phyloP scores from a whole-genome alignment of 129 eudicot genomes.

The Centaurea solstitialis region DNA sequence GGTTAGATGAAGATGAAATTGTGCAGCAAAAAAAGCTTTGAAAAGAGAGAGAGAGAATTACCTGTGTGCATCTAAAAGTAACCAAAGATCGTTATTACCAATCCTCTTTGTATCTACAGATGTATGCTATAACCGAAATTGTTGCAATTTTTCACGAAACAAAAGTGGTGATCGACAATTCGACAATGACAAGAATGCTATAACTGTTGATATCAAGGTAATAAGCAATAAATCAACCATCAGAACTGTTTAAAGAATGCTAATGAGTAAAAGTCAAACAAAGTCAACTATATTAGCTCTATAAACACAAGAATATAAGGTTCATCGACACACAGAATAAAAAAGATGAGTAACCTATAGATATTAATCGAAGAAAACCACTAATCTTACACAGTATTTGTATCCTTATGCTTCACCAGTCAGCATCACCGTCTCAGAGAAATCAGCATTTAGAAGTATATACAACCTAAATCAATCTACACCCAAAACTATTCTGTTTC shows the following conservation, averaged over 20 bases:
- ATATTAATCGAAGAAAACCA: slow-evolving; percentile 1
- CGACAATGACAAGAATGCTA: background rate
- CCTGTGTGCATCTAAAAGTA: background rate
- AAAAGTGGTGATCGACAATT: background rate
- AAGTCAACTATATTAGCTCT: background rate
- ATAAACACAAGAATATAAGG: background rate
- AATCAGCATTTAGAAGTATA: slow-evolving; percentile 16
- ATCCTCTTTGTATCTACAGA: slow-evolving; percentile 8
- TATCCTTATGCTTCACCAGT: slow-evolving; percentile 11
- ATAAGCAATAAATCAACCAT: background rate
- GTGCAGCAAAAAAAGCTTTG: background rate
- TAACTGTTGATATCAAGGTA: background rate
- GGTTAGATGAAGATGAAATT: background rate
- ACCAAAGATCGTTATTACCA: background rate
- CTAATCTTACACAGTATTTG: background rate
- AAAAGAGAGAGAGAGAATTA: background rate
- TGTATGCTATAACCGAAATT: background rate
- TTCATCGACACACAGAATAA: slow-evolving; percentile 8
- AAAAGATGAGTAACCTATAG: background rate
- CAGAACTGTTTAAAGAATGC: background rate
- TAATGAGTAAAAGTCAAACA: background rate
- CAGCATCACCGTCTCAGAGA: slow-evolving; percentile 17
- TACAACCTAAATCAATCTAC: slow-evolving; percentile 23
- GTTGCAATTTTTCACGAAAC: background rate
- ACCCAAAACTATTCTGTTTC: slow-evolving; percentile 12